Conservation (phyloP, 2,329 filamentous ascomycete species). For the Elsinoe perseae region DNA sequence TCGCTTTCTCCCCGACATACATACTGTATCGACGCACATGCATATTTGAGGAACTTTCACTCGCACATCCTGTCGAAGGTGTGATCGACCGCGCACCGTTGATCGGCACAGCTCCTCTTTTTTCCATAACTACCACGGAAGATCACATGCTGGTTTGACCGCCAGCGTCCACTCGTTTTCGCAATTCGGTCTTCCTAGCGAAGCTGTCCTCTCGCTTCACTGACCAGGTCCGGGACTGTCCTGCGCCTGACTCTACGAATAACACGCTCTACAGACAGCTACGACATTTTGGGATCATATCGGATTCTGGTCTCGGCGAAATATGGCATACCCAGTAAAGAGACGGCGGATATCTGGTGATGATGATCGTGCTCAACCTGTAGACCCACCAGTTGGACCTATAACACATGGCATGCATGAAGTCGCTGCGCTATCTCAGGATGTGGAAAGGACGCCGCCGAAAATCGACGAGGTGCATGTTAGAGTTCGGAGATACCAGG, state of each 20-base stretch:
- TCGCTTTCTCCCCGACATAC: background rate
- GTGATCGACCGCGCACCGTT: constrained; percentile 13
- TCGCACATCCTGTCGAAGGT: constrained; percentile 7
- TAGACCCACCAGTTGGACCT: constrained; percentile 2
- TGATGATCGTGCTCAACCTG: background rate
- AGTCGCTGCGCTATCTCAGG: constrained; percentile 9
- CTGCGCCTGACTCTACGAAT: background rate
- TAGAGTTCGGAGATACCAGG: constrained; percentile 9
- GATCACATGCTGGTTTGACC: constrained; percentile 26
- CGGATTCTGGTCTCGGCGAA: background rate
- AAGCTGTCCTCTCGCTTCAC: constrained; percentile 15
- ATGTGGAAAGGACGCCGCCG: constrained; percentile 5
- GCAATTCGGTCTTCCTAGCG: constrained; percentile 20
- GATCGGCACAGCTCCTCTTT: constrained; percentile 8
- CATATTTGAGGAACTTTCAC: constrained; percentile 6
- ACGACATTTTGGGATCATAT: background rate
- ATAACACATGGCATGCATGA: constrained; percentile 9
- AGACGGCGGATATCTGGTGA: constrained; percentile 9
- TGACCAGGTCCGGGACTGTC: background rate
- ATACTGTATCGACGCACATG: constrained; percentile 12
- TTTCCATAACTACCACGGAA: background rate
- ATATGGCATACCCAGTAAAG: constrained; percentile 15
- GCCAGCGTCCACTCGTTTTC: constrained; percentile 37
- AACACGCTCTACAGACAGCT: background rate
- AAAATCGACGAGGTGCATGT: constrained; percentile 10